A percentile compares a stretch with the other conserved stretches of the same genome.
phyloP scores from a whole-genome alignment of 1,139 yeast species.

The Sugiyamaella xylanicola region DNA sequence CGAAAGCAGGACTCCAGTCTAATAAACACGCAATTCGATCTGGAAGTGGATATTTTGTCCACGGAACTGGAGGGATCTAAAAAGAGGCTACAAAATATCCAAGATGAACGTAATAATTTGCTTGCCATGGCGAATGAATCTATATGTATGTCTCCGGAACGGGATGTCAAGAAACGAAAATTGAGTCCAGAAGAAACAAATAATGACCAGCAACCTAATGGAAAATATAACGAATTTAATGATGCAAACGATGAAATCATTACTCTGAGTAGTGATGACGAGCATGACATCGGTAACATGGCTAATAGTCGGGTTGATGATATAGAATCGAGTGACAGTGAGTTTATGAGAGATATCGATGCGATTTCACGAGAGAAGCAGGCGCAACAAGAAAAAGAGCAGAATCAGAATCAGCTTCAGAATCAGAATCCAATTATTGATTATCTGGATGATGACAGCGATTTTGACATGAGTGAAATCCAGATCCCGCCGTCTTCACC shows the following conservation, averaged over 20 bases:
- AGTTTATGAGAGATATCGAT: constrained; percentile 2
- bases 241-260: constrained; percentile 10
- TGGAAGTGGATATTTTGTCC: constrained; percentile 11
- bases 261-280: constrained; percentile 7
- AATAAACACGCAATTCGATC: constrained; percentile 1
- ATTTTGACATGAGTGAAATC: not conserved
- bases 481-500: not conserved
- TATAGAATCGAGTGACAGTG: constrained; percentile 4
- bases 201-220: not conserved
- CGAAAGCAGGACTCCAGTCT: not conserved
- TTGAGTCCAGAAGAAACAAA: not conserved
- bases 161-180: constrained; percentile 6
- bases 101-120: constrained; percentile 1
- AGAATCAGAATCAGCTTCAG: no score
- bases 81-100: constrained; percentile 2
- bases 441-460: not conserved
- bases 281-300: not conserved
- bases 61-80: constrained; percentile 12
- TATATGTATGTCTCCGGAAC: constrained; percentile 6
- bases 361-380: not conserved
- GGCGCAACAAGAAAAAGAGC: no score
- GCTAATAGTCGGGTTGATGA: not conserved
- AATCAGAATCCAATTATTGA: not conserved
- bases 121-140: constrained; percentile 6
- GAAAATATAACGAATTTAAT: constrained; percentile 1